Conservation (phyloP, 1,284 basidiomycete genomes). For the Trametes hirsuta region DNA sequence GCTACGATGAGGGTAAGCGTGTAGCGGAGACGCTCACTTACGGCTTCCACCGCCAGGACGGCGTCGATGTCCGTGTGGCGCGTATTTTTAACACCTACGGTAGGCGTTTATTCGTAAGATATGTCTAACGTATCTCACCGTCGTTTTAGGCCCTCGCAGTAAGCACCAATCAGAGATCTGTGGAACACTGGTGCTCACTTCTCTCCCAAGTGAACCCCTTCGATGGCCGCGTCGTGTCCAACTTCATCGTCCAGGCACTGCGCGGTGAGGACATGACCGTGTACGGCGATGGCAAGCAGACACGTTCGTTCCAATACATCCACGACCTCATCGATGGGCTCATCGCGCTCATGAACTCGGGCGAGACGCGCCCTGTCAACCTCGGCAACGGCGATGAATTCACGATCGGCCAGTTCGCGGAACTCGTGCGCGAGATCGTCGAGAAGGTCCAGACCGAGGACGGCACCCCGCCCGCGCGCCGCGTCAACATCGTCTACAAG, state of each 20-base stretch:
- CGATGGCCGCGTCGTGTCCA: slow-evolving; percentile 97
- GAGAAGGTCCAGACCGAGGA: slow-evolving; percentile 88
- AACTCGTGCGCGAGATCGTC: slow-evolving; percentile 86
- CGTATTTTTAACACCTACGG: slow-evolving; percentile 95
- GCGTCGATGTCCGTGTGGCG: slow-evolving; percentile 93
- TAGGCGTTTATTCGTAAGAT: slow-evolving; percentile 24
- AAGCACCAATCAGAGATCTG: slow-evolving; percentile 22
- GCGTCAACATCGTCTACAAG: slow-evolving; percentile 80
- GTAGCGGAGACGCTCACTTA: slow-evolving; percentile 95
- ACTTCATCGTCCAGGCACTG: slow-evolving; percentile 97
- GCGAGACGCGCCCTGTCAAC: slow-evolving; percentile 92
- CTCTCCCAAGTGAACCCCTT: slow-evolving; percentile 83
- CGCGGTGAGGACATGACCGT: slow-evolving; percentile 96
- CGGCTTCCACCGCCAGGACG: slow-evolving; percentile 92
- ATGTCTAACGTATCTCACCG: neutral
- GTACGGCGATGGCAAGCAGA: slow-evolving; percentile 95
- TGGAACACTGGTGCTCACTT: neutral
- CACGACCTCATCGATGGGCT: slow-evolving; percentile 84
- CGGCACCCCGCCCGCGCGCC: slow-evolving; percentile 57
- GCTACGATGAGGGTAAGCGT: slow-evolving; percentile 98
- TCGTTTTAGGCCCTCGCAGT: slow-evolving; percentile 50
- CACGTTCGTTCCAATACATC: slow-evolving; percentile 95
- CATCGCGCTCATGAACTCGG: slow-evolving; percentile 91
- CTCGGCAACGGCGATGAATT: slow-evolving; percentile 95
- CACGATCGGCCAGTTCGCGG: slow-evolving; percentile 90